Evolutionary conservation across 2,329 filamentous ascomycete species (phyloP).

Genomic region (Arthrobotrys entomopaga): DNA sequence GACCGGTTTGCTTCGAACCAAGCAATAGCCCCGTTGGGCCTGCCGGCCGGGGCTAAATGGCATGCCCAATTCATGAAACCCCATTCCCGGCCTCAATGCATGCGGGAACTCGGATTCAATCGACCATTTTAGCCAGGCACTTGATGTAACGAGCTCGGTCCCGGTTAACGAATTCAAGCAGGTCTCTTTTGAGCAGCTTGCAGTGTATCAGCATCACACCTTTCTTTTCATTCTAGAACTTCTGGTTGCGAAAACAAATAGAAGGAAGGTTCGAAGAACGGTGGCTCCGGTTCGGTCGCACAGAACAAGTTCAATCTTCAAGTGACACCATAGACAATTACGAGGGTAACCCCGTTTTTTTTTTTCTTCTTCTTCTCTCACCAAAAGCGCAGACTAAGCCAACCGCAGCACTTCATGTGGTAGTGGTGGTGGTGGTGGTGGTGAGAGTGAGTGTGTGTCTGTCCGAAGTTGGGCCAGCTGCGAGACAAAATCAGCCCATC

Average conservation of each 20-base stretch:
- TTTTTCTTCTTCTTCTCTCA: background rate
- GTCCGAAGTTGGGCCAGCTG: background rate
- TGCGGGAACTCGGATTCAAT: conserved; percentile 41
- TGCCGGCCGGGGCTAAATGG: conserved; percentile 15
- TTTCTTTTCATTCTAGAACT: conserved; percentile 15
- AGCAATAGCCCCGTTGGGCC: conserved; percentile 23
- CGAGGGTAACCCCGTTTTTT: conserved; percentile 22
- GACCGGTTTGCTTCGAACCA: background rate
- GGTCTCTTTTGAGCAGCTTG: conserved; percentile 42
- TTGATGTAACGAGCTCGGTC: conserved; percentile 22
- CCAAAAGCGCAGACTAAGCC: conserved; percentile 23
- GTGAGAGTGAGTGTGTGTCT: too few species aligned
- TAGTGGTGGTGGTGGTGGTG: background rate
- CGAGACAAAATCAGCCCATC: conserved; percentile 1
- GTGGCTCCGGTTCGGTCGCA: background rate
- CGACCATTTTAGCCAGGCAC: conserved; percentile 36
- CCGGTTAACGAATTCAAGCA: background rate
- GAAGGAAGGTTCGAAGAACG: conserved; percentile 25
- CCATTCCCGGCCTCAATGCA: conserved; percentile 39
- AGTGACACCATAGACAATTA: conserved; percentile 1
- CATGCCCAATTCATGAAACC: conserved; percentile 28
- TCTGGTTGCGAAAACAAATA: conserved; percentile 1
- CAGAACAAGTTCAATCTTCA: conserved; percentile 7
- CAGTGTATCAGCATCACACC: conserved; percentile 35
- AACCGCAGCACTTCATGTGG: conserved; percentile 19